phyloP scores from a whole-genome alignment of 2,329 filamentous ascomycete species.

The Clarireedia monteithiana region DNA sequence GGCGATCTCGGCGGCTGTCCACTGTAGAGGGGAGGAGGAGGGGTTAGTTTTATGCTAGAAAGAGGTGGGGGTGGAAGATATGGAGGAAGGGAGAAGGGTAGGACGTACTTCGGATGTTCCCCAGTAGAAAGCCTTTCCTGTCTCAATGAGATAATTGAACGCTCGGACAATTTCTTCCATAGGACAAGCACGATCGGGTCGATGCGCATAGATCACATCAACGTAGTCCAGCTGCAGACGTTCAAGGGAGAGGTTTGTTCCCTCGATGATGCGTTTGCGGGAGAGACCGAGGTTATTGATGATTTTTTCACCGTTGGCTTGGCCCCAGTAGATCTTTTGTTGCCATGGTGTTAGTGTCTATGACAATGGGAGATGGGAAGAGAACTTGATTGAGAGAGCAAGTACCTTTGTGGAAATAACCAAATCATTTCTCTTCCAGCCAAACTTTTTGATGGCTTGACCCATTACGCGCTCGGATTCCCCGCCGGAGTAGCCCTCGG shows the following conservation, averaged over 20 bases:
- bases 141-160: conserved; percentile 63
- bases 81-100: conserved; percentile 56
- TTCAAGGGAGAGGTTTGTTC: conserved; percentile 50
- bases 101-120: conserved; percentile 60
- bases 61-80: conserved; percentile 50
- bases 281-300: conserved; percentile 62
- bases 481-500: conserved; percentile 45
- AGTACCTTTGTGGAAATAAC: conserved; percentile 48
- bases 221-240: conserved; percentile 50
- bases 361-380: neutral
- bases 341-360: conserved; percentile 3
- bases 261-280: conserved; percentile 63
- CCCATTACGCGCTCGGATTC: conserved; percentile 49
- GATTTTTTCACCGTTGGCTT: conserved; percentile 49
- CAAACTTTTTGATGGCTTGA: conserved; percentile 46
- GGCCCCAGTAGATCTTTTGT: conserved; percentile 56
- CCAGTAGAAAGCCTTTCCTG: conserved; percentile 64
- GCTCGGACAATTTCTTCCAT: conserved; percentile 65
- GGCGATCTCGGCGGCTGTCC: conserved; percentile 58
- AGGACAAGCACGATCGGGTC: conserved; percentile 58
- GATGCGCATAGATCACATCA: conserved; percentile 62
- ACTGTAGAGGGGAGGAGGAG: conserved; percentile 50
- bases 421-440: conserved; percentile 48
- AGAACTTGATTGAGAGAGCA: neutral
- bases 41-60: conserved; percentile 57